These are phyloP conservation scores for Micromonas commoda DNA, from an alignment of 139 green algal genomes.

Conservation along the genomic window DNA sequence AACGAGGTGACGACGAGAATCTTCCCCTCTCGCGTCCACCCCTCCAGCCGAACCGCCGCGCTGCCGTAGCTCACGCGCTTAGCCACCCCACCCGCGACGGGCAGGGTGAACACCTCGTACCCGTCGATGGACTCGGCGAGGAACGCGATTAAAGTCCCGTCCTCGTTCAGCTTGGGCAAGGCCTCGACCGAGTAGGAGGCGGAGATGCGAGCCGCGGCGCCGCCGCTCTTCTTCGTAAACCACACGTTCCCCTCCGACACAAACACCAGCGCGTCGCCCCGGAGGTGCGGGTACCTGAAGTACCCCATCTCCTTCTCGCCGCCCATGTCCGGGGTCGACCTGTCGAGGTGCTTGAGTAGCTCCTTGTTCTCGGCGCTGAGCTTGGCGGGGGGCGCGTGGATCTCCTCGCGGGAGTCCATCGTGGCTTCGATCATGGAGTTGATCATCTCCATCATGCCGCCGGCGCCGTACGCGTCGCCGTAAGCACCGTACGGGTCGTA, in stretches of 20 bases:
- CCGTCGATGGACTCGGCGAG: neutral
- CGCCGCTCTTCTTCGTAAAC: neutral
- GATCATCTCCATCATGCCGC: too few relatives aligned
- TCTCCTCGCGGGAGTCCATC: too few relatives aligned
- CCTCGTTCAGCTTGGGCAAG: neutral
- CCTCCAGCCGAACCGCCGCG: neutral
- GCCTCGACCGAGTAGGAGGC: neutral
- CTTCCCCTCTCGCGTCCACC: neutral
- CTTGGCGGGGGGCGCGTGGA: neutral
- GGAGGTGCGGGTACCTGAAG: neutral
- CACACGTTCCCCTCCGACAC: slow-evolving; percentile 3
- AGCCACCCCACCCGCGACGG: neutral
- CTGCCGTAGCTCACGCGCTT: neutral
- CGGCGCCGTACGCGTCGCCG: neutral
- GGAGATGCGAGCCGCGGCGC: neutral
- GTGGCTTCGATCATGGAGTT: too few relatives aligned
- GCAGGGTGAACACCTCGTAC: neutral
- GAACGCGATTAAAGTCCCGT: neutral
- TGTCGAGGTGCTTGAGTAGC: neutral
- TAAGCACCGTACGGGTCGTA: neutral
- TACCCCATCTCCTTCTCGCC: slow-evolving; percentile 16
- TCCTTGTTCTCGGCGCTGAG: neutral
- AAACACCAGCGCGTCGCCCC: neutral
- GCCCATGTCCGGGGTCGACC: neutral
- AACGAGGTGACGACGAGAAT: too few relatives aligned